Conservation (phyloP, 164 flowering plant genomes). For the Cinnamomum chago region DNA sequence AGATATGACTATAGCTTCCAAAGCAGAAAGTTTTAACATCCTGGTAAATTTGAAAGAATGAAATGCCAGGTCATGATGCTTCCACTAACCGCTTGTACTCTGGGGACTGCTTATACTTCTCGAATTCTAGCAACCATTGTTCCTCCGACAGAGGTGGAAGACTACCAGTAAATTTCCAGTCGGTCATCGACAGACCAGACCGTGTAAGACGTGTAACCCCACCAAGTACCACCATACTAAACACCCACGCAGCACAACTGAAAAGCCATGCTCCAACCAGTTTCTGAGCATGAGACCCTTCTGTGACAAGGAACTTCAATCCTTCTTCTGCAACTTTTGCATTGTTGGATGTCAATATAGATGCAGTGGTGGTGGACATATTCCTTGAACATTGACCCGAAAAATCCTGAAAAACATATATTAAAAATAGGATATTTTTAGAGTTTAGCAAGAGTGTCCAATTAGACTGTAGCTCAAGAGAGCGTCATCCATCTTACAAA, state of each 20-base stretch:
- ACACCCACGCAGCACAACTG: conserved; percentile 95
- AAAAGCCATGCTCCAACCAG: conserved; percentile 89
- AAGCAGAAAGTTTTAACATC: background rate
- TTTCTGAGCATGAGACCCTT: conserved; percentile 80
- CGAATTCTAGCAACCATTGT: conserved; percentile 82
- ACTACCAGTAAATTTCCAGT: conserved; percentile 90
- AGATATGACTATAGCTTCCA: background rate
- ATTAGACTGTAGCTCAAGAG: background rate
- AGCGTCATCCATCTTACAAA: background rate
- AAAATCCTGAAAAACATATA: conserved; percentile 31
- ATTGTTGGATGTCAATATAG: conserved; percentile 32
- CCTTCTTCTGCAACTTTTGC: conserved; percentile 28
- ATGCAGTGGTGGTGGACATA: conserved; percentile 44
- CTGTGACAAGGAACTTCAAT: conserved; percentile 63
- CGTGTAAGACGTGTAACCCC: conserved; percentile 88
- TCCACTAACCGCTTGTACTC: conserved; percentile 77
- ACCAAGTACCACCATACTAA: conserved; percentile 95
- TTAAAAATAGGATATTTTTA: background rate
- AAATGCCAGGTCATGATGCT: background rate
- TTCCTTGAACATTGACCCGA: conserved; percentile 37
- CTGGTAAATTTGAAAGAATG: background rate
- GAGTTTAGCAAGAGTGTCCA: background rate
- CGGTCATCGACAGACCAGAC: conserved; percentile 97
- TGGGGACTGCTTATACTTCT: conserved; percentile 91
- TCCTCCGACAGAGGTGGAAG: conserved; percentile 86